phyloP scores from a whole-genome alignment of 352 stramenopile species.

The Blastocystis sp. region DNA sequence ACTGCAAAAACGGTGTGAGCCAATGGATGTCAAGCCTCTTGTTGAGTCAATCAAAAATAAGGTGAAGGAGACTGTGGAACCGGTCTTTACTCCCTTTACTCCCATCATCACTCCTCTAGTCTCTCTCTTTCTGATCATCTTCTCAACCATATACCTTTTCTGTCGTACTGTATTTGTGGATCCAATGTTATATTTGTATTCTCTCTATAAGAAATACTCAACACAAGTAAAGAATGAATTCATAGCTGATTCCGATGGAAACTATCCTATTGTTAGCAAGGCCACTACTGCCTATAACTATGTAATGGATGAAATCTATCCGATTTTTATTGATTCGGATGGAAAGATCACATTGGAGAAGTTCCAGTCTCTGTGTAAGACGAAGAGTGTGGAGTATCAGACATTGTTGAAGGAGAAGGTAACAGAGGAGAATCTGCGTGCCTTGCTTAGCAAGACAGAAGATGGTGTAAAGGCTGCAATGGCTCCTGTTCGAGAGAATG shows the following conservation, averaged over 20 bases:
- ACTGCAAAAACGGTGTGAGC: not conserved
- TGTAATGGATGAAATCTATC: not conserved
- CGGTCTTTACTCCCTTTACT: not conserved
- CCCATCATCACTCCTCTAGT: conserved; percentile 20
- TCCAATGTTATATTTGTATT: not conserved
- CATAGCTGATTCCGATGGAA: not conserved
- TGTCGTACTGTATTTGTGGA: not conserved
- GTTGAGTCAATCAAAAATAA: conserved; percentile 13
- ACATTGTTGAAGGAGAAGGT: conserved; percentile 38
- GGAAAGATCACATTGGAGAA: conserved; percentile 43
- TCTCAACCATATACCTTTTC: conserved; percentile 14
- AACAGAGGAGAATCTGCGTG: conserved; percentile 35
- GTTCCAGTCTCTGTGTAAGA: conserved; percentile 43
- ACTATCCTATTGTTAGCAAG: not conserved
- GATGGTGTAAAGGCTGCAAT: conserved; percentile 4
- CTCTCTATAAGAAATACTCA: not conserved
- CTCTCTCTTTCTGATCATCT: not conserved
- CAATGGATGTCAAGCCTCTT: not conserved
- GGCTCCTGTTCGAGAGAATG: not conserved
- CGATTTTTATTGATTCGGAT: conserved; percentile 29
- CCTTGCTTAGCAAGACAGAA: not conserved
- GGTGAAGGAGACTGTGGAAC: conserved; percentile 45
- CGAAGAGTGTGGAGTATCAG: conserved; percentile 20
- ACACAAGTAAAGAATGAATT: not conserved
- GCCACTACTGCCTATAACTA: not conserved